Evolutionary conservation across 2,329 filamentous ascomycete species (phyloP), one percentile per base, ranked within the genome.

Genomic region (Aureobasidium uvarum): DNA sequence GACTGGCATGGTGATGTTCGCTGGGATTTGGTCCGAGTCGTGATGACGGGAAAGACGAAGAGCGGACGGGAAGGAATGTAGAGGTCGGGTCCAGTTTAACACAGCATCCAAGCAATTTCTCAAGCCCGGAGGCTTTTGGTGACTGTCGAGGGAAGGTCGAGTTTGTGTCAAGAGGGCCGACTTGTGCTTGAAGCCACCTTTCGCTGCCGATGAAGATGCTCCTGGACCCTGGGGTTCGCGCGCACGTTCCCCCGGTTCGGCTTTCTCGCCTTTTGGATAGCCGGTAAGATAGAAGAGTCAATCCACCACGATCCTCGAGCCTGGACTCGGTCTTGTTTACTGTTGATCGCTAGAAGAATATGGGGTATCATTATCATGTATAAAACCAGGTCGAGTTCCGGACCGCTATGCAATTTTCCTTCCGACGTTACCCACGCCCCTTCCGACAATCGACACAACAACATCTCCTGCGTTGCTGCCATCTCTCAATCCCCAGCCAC

Each of bases 391-490:
- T 38, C 48, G 10, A 64, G 11, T 43, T 46, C 33, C 63, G 33
- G 36, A 52, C 63, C 51, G 39, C 75, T 71, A 77, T 63, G 85
- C 86, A 76, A 97, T 89, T 80, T 98, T 98, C 73, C 93, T 86
- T 62, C 94, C 94, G 56, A 98, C 90, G 75, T 98, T 99, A 36
- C 95, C 95, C 66, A 99, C 91, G 50, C 95, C 95, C 72, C 87
- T 88, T 38, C 95, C 95, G 73, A 98, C 96, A 50, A 99, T 89
- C 70, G 92, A 96, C 71, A 99, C 83, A 67, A 96, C 84, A 60
- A 98, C 84, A 75, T 96, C 90, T 6, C 78, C 81, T 63, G 82
- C 77, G 18, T 82, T 84, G 39, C 86, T 86, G 50, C 72, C 77
- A 69, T 94, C 91, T 72, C 93, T 84, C 72, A 98, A 81, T 16